Evolutionary conservation across 345 rosid genomes (phyloP).

Genomic region (Barbarea vulgaris): DNA sequence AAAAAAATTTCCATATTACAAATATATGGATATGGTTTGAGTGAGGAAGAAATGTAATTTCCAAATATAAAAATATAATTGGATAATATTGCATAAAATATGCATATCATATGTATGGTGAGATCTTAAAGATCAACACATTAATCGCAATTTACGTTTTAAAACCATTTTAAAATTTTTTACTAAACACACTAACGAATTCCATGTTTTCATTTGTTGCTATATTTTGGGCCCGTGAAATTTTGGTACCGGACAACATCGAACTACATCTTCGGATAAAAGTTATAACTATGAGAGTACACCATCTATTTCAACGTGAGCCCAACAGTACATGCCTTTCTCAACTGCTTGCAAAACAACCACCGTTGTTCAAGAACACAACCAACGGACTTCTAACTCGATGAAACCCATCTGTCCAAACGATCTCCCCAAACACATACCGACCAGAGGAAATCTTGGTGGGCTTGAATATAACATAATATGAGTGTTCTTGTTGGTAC

Average conservation of each 20-base stretch:
- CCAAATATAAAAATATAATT: no score
- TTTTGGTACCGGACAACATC: no score
- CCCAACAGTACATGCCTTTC: background rate
- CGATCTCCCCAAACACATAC: conserved; percentile 66
- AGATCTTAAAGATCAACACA: background rate
- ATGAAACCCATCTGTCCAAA: conserved; percentile 66
- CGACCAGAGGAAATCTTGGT: conserved; percentile 50
- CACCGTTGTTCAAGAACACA: conserved; percentile 43
- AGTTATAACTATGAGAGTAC: background rate
- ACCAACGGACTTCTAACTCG: conserved; percentile 63
- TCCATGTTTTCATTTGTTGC: no score
- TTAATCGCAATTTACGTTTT: background rate
- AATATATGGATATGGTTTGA: no score
- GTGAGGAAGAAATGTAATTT: no score
- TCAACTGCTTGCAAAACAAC: background rate
- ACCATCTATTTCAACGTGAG: background rate
- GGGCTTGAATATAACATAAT: conserved; percentile 55
- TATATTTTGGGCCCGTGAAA: no score
- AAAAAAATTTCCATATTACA: no score
- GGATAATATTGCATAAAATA: no score
- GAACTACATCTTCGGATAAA: background rate
- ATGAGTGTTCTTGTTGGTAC: conserved; percentile 44
- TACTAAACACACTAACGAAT: no score
- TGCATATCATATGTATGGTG: no score
- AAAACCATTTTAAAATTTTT: no score